These are phyloP conservation scores for Agastache rugosa DNA, from an alignment of 257 asterid genomes.

Conservation along the genomic window DNA sequence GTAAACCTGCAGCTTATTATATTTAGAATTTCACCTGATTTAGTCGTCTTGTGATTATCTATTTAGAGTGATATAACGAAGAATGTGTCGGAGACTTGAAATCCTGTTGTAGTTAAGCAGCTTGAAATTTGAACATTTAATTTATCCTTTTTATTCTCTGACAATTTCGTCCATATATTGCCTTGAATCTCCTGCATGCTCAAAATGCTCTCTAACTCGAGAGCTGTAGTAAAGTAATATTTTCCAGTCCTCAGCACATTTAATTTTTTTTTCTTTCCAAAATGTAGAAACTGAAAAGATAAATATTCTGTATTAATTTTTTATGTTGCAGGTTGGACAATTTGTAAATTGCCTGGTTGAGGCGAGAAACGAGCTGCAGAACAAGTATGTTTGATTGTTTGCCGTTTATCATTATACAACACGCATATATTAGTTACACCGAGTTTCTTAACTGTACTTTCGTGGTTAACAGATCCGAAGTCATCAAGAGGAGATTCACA, in stretches of 20 bases:
- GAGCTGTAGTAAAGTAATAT: not conserved
- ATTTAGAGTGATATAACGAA: not conserved
- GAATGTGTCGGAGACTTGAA: not conserved
- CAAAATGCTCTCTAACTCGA: not conserved
- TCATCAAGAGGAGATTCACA: constrained; percentile 65
- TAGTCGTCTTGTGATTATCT: not conserved
- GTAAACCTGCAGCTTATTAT: constrained; percentile 1
- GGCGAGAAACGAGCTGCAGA: constrained; percentile 67
- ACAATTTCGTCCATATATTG: not conserved
- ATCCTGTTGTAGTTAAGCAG: not conserved
- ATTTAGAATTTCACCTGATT: constrained; percentile 6
- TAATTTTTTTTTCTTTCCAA: not conserved
- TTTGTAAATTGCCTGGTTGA: constrained; percentile 76
- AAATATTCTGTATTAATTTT: not conserved
- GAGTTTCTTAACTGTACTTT: constrained; percentile 19
- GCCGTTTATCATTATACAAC: constrained; percentile 9
- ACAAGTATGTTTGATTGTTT: constrained; percentile 54
- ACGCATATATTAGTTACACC: constrained; percentile 1
- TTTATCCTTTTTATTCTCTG: not conserved
- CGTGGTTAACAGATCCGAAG: constrained; percentile 63
- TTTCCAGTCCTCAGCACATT: not conserved
- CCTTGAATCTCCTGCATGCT: constrained; percentile 1
- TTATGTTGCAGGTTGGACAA: constrained; percentile 66
- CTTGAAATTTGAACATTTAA: constrained; percentile 3
- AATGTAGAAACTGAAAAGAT: constrained; percentile 5